These are phyloP conservation scores for Centella asiatica DNA, from an alignment of 129 eudicot genomes.

Conservation along the genomic window DNA sequence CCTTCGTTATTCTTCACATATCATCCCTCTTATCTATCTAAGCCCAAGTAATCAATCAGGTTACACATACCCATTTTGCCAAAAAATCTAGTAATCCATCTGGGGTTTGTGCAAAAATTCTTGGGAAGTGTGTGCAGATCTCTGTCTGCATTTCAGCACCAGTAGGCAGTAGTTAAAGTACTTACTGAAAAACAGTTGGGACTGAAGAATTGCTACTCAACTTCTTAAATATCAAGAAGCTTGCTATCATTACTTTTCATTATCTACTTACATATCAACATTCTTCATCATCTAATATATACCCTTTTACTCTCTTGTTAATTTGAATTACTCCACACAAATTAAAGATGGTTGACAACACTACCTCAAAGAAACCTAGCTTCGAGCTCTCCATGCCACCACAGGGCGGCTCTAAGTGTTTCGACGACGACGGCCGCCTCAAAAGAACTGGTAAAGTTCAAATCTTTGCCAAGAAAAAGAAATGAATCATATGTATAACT, in stretches of 20 bases:
- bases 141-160: not conserved
- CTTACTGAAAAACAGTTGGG: conserved; percentile 1
- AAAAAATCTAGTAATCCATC: not conserved
- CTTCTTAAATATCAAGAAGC: not conserved
- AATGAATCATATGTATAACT: not conserved
- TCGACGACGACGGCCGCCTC: conserved; percentile 25
- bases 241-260: not conserved
- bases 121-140: conserved; percentile 10
- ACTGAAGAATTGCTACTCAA: not conserved
- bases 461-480: not conserved
- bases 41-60: not conserved
- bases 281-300: not conserved
- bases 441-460: conserved; percentile 22
- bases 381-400: conserved; percentile 9
- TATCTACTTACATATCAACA: not conserved
- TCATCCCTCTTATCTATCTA: not conserved
- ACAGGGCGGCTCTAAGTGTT: conserved; percentile 17
- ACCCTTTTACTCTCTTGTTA: not conserved
- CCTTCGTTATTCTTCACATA: not conserved
- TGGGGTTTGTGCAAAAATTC: conserved; percentile 1
- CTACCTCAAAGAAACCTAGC: not conserved
- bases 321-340: not conserved
- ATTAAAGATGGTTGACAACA: conserved; percentile 21
- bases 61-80: conserved; percentile 4
- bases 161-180: conserved; percentile 7